Base-by-base conservation (phyloP, 768 basidiomycete species). In the Boletus sp. region DNA sequence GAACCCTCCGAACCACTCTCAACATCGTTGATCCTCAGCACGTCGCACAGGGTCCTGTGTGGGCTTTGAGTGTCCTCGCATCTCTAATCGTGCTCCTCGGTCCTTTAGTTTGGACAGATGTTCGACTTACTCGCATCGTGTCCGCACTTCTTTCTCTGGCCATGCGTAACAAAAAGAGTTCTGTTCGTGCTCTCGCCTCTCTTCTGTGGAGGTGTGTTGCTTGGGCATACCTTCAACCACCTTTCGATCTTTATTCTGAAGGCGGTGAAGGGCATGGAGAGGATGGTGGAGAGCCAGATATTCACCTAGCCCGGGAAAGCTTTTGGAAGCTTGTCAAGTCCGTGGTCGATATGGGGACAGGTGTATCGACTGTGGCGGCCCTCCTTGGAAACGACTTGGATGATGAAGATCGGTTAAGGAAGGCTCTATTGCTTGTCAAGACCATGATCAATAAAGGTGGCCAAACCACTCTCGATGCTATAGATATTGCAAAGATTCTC, bases 11-110 rank as follows among this genome's bases (percentile, higher is more conserved):
- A 29, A 83, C 83, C 1, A 87, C 86, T 1, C 73, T 92, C 46
- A 71, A 71, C 15, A 76, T 80, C 1, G 69, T 74, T 4, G 84
- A 87, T 7, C 85, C 85, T 2, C 68, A 71, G 7, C 80, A 86
- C 58, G 80, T 80, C 8, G 87, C 89, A 1, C 86, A 90, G 64
- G 89, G 89, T 1, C 89, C 91, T 9, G 84, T 87, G 1, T 92
- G 91, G 91, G 85, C 81, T 5, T 75, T 90, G 52, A 81, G 80
- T 57, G 85, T 90, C 33, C 73, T 91, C 2, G 83, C 86, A 0
- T 77, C 78, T 57, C 72, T 92, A 50, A 76, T 89, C 46, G 83
- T 86, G 39, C 74, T 92, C n/a, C 76, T 89, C 3, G 82, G 87
- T 1, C 78, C 85, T 3, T 73, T 73, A 4, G 71, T 87, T 24